Base-by-base conservation (phyloP, 2,329 filamentous ascomycete genomes). In the Ascochyta lentis region DNA sequence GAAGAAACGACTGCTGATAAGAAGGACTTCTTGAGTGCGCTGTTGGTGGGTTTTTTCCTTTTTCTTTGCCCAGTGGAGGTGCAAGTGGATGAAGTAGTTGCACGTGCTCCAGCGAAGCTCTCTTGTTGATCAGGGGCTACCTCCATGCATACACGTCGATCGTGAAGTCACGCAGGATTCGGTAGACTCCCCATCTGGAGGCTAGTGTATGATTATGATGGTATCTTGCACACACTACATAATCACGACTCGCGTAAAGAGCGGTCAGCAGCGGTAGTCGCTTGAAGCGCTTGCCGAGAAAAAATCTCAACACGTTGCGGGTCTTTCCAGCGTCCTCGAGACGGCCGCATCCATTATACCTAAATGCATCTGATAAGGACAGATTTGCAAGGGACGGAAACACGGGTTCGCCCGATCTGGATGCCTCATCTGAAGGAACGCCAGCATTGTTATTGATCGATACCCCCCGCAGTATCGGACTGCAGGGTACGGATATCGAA, bases 101-200 rank as follows among this genome's bases (percentile, higher is more conserved):
- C 46, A 49, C 40, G 52, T 45, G 46, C 41, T 41, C 40, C 48
- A 19, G 26, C 60, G 64, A 59, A 61, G 58, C 58, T 54, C 56
- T 48, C 58, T 31, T 48, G 53, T 19, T 59, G 59, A 64, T 61
- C 49, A 63, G 55, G 41, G 43, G 39, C 4, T 33, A 29, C 16
- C 22, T 26, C 37, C 31, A 10, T n/a, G 40, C 45, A 24, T 37
- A 26, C 12, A 33, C 23, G 46, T 50, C 29, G 53, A 50, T 50
- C 41, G 23, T 29, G 40, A 44, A 59, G 48, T 53, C 39, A 51
- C 23, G 31, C 33, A 33, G 38, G 34, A 38, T 27, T 22, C 13
- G n/a, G 22, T 19, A 34, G 37, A 26, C 19, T 34, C 49, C 34
- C 27, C 13, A 40, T 34, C 16, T 29, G 24, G 41, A 13, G 26